phyloP scores from a whole-genome alignment of 192 early-diverging fungal species.

The Gamsiella multidivaricata region DNA sequence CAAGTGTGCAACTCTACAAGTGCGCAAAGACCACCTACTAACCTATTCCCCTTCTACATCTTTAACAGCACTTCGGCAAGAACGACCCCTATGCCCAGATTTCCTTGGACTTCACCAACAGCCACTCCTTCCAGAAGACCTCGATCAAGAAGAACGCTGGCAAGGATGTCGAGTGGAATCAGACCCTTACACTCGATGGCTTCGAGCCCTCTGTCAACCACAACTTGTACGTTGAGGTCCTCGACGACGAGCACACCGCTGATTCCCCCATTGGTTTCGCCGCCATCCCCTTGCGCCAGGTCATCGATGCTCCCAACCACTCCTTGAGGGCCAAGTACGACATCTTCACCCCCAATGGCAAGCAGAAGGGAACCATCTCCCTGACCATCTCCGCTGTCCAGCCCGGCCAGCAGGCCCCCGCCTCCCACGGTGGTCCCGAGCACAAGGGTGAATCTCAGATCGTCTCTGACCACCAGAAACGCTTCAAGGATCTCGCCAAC shows the following conservation, averaged over 20 bases:
- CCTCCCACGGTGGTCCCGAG: neutral
- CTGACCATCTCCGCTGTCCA: conserved; percentile 33
- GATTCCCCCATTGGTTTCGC: conserved; percentile 59
- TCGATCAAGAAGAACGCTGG: conserved; percentile 56
- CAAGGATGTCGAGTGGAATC: conserved; percentile 55
- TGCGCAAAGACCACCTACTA: neutral
- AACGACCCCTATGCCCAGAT: conserved; percentile 58
- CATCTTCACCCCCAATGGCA: conserved; percentile 46
- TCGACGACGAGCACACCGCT: conserved; percentile 49
- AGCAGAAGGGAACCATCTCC: conserved; percentile 48
- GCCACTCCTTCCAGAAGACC: conserved; percentile 51
- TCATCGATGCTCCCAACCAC: conserved; percentile 37
- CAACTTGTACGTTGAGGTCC: conserved; percentile 54
- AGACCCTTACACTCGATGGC: conserved; percentile 44
- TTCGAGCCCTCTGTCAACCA: conserved; percentile 34
- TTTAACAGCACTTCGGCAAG: conserved; percentile 51
- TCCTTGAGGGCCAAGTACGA: conserved; percentile 45
- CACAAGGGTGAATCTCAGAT: conserved; percentile 40
- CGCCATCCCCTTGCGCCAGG: conserved; percentile 58
- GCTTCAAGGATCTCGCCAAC: conserved; percentile 37
- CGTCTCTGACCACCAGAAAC: conserved; percentile 32
- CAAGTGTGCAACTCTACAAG: neutral
- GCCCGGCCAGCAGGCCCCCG: conserved; percentile 33
- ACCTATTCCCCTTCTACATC: neutral
- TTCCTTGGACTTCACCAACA: conserved; percentile 34